Percentiles rank a stretch among this genome's conserved stretches.
Conservation (phyloP, 176 grass and related monocot species). For the bread wheat (Triticum aestivum) region DNA sequence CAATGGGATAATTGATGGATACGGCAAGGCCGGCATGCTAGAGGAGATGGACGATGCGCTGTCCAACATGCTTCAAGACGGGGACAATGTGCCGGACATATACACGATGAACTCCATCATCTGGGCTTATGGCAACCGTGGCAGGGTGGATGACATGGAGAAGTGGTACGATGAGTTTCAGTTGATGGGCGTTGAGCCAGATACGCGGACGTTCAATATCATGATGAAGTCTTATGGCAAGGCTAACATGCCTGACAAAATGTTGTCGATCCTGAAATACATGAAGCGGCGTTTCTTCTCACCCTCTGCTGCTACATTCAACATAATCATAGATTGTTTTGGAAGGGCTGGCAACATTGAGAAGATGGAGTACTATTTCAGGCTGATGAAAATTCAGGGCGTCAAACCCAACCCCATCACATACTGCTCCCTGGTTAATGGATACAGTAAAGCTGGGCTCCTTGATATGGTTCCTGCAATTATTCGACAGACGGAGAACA, state of each 20-base stretch:
- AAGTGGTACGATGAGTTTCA: constrained; percentile 79
- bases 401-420: constrained; percentile 74
- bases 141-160: constrained; percentile 69
- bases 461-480: constrained; percentile 68
- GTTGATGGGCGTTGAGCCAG: constrained; percentile 77
- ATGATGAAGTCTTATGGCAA: constrained; percentile 87
- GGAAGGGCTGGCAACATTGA: constrained; percentile 67
- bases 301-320: constrained; percentile 60
- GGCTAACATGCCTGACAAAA: constrained; percentile 51
- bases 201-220: constrained; percentile 69
- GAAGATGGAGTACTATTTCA: constrained; percentile 92
- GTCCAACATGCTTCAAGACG: constrained; percentile 65
- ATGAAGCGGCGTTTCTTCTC: constrained; percentile 72
- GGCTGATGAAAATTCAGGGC: constrained; percentile 82
- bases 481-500: constrained; percentile 80
- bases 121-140: constrained; percentile 69
- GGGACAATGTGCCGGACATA: constrained; percentile 59
- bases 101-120: constrained; percentile 93
- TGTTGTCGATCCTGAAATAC: constrained; percentile 64
- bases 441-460: constrained; percentile 67
- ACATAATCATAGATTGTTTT: constrained; percentile 77
- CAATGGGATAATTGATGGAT: constrained; percentile 80
- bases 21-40: constrained; percentile 65
- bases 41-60: constrained; percentile 64
- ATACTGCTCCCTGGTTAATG: constrained; percentile 80